Evolutionary conservation across 164 flowering plant genomes (phyloP).

Genomic region (Magnolia kwangsiensis): DNA sequence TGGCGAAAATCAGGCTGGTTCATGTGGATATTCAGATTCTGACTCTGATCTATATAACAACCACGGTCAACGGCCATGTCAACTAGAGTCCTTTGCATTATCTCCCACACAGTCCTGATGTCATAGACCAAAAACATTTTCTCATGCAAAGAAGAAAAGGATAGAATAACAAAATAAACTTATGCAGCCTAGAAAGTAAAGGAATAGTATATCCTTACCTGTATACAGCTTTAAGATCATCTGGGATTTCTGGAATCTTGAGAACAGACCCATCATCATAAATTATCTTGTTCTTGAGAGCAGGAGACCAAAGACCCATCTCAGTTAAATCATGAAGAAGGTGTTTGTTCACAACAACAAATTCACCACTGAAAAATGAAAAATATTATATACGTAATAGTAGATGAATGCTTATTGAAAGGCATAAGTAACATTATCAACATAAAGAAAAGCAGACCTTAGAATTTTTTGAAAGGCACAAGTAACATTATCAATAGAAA

Average conservation of each 20-base stretch:
- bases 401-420: neutral
- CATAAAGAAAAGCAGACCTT: neutral
- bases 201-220: slow-evolving; percentile 38
- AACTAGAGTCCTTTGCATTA: slow-evolving; percentile 85
- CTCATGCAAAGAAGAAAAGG: slow-evolving; percentile 1
- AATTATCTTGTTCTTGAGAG: slow-evolving; percentile 78
- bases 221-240: slow-evolving; percentile 66
- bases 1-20: slow-evolving; percentile 90
- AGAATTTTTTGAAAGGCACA: neutral
- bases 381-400: neutral
- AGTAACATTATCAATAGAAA: neutral
- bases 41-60: slow-evolving; percentile 94
- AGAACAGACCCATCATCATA: slow-evolving; percentile 82
- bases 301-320: slow-evolving; percentile 94
- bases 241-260: slow-evolving; percentile 70
- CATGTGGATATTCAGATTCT: slow-evolving; percentile 95
- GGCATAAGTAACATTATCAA: neutral
- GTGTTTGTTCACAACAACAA: slow-evolving; percentile 97
- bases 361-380: slow-evolving; percentile 72
- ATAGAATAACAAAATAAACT: slow-evolving; percentile 9
- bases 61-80: slow-evolving; percentile 98
- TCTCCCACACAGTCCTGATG: slow-evolving; percentile 95
- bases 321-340: slow-evolving; percentile 96
- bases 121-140: neutral
- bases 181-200: neutral